A percentile compares a stretch with the other conserved stretches of the same genome.
These are phyloP conservation scores for Blastobotrys parvus DNA, from an alignment of 805 yeast species.

Conservation along the genomic window DNA sequence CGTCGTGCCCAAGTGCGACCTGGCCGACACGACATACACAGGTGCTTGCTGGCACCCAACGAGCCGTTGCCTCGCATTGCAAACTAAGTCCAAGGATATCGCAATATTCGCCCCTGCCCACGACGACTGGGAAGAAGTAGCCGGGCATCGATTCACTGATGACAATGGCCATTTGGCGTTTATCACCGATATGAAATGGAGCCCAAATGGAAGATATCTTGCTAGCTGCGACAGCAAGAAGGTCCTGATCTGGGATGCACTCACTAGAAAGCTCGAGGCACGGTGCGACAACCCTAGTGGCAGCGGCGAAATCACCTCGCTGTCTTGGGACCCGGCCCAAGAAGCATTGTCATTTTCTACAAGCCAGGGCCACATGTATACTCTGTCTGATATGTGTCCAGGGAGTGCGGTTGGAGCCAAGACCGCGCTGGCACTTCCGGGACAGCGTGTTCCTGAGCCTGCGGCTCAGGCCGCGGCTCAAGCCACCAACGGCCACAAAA, in stretches of 20 bases:
- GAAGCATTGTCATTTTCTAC: conserved; percentile 27
- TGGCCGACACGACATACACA: conserved; percentile 40
- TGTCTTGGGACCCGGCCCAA: conserved; percentile 33
- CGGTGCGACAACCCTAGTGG: conserved; percentile 26
- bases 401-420: background rate
- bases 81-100: conserved; percentile 36
- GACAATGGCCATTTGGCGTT: conserved; percentile 23
- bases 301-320: conserved; percentile 10
- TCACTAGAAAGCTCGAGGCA: conserved; percentile 28
- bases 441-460: background rate
- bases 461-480: background rate
- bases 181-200: conserved; percentile 48
- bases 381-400: conserved; percentile 15
- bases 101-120: conserved; percentile 22
- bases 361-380: conserved; percentile 25
- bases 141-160: conserved; percentile 12
- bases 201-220: conserved; percentile 51
- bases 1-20: conserved; percentile 23
- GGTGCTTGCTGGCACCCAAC: conserved; percentile 61
- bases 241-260: conserved; percentile 50
- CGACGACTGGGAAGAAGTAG: conserved; percentile 21
- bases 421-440: background rate
- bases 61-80: conserved; percentile 63
- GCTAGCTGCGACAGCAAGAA: conserved; percentile 50
- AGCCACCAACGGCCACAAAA: conserved; percentile 12